phyloP scores from a whole-genome alignment of 2,329 filamentous ascomycete species.

The Lomentospora prolificans region DNA sequence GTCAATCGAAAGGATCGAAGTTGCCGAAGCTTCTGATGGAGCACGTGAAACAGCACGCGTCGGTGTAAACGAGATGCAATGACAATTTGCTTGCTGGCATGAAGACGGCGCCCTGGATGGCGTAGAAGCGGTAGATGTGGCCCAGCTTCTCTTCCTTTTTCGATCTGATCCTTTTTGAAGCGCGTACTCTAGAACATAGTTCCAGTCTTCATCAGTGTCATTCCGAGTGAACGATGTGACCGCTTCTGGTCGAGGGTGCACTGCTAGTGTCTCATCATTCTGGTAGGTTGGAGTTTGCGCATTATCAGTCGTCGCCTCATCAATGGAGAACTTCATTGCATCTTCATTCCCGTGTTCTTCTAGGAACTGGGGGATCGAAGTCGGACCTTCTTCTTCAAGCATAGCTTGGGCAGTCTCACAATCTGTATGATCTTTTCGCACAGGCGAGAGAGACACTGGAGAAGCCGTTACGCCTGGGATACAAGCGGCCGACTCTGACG shows the following conservation, averaged over 20 bases:
- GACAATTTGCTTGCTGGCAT: neutral
- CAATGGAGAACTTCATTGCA: neutral
- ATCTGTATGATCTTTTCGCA: neutral
- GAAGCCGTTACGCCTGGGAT: no score
- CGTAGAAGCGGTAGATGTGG: neutral
- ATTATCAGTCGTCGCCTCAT: neutral
- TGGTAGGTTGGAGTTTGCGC: neutral
- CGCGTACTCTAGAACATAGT: neutral
- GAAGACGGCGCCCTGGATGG: neutral
- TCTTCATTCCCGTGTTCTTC: neutral
- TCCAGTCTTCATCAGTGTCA: neutral
- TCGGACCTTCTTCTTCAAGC: neutral
- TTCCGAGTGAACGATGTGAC: neutral
- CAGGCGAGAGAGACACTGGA: neutral
- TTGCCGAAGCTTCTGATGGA: neutral
- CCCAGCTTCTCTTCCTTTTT: neutral
- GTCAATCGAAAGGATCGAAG: neutral
- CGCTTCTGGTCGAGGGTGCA: no score
- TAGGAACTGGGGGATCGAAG: neutral
- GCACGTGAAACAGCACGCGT: neutral
- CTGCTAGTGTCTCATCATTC: neutral
- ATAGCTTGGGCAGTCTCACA: neutral
- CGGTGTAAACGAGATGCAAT: neutral
- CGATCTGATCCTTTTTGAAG: neutral
- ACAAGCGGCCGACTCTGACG: neutral